A percentile compares a stretch with the other conserved stretches of the same genome.
phyloP scores from a whole-genome alignment of 495 filamentous ascomycete genomes.

The Penicillium roqueforti region DNA sequence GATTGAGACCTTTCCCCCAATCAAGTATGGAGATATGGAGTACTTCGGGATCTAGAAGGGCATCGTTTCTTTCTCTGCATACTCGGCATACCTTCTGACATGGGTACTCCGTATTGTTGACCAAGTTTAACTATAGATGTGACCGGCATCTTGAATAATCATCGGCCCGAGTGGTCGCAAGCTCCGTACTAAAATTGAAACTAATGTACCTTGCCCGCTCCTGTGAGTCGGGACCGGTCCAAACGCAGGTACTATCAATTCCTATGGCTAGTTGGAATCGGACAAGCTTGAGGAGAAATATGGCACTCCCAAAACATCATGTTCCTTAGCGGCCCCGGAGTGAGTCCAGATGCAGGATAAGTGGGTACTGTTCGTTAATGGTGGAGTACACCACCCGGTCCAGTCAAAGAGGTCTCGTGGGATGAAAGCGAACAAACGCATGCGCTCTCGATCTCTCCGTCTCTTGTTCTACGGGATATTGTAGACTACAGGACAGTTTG shows the following conservation, averaged over 20 bases:
- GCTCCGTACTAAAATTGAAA: constrained; percentile 3
- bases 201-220: constrained; percentile 3
- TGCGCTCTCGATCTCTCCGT: background rate
- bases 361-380: constrained; percentile 12
- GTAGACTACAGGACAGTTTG: too few species aligned
- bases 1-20: background rate
- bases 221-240: constrained; percentile 1
- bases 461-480: background rate
- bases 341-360: constrained; percentile 5
- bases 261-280: background rate
- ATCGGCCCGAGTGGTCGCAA: constrained; percentile 8
- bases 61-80: background rate
- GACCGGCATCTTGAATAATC: constrained; percentile 3
- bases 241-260: constrained; percentile 9
- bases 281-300: background rate
- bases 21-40: background rate
- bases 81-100: background rate
- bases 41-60: background rate
- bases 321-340: constrained; percentile 3
- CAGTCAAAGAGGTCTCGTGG: background rate
- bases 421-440: background rate
- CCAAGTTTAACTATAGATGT: background rate
- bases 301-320: constrained; percentile 4
- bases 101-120: background rate
- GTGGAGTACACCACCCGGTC: constrained; percentile 5